These are phyloP conservation scores for Echites panduratus DNA, from an alignment of 257 asterid genomes.

Conservation along the genomic window DNA sequence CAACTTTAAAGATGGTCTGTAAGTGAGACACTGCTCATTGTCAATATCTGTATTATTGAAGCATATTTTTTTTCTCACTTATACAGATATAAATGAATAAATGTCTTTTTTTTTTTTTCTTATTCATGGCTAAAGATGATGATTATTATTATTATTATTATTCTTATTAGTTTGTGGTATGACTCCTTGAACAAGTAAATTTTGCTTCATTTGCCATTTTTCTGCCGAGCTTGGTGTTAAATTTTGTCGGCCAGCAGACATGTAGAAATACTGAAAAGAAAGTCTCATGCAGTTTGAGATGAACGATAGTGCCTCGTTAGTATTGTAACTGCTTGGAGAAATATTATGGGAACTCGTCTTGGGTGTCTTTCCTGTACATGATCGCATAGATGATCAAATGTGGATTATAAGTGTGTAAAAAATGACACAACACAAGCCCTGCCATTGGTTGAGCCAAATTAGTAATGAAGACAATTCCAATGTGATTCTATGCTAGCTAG, in stretches of 20 bases:
- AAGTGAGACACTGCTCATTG: neutral
- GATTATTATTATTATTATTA: neutral
- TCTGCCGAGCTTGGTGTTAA: neutral
- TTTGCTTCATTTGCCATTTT: neutral
- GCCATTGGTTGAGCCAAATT: neutral
- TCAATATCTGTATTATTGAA: slow-evolving; percentile 10
- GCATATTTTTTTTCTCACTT: neutral
- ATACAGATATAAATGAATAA: neutral
- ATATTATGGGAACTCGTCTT: no score
- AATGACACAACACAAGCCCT: neutral
- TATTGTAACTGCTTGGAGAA: neutral
- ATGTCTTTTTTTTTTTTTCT: neutral
- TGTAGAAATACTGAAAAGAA: neutral
- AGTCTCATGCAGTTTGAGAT: neutral
- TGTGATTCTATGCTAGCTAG: neutral
- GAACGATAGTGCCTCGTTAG: neutral
- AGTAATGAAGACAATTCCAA: neutral
- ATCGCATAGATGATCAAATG: neutral
- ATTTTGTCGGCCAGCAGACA: neutral
- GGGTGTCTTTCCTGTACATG: neutral
- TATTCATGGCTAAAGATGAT: neutral
- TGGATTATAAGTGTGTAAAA: neutral
- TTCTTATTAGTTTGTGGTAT: neutral
- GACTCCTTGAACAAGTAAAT: neutral
- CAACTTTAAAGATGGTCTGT: neutral